Evolutionary conservation across 495 filamentous ascomycete species (phyloP), one percentile per base, ranked within the genome.

Genomic region (Cetradonia linearis): DNA sequence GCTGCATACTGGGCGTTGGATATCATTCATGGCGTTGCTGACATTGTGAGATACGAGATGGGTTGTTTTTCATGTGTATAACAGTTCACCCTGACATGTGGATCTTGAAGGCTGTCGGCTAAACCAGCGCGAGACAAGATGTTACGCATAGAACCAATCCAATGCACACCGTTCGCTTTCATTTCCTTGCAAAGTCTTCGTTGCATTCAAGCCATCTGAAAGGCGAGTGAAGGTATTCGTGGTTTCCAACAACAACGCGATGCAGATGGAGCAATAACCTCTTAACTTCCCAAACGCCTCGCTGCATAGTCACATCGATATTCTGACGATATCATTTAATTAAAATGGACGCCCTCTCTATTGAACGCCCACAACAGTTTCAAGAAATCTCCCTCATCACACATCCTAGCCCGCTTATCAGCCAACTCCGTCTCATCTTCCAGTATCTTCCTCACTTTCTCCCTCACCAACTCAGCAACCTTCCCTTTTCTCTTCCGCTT

Each of bases 301-400:
- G 60, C 54, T 49, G 27, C 18, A n/a, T 27, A 7, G 25, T 9
- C 37, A 13, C 16, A 38, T 38, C 13, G 6, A 16, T 10, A 27
- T 13, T 33, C 18, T 27, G 33, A 4, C 48, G 3, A 16, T 33
- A 31, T 18, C 5, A 7, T 23, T 82, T 74, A 95, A 57, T 82
- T 88, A 76, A 97, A 97, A 75, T 95, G 91, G 62, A 96, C 92
- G 18, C 89, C 89, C 68, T 95, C 88, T 60, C 88, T 81, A 70
- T 95, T 94, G 72, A 95, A 91, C 36, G 82, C 81, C 77, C 82
- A 85, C 64, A 87, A 66, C 65, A 87, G 62, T 72, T 78, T 83
- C 70, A 97, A 72, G 68, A 96, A 96, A 65, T 95, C 91, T 55
- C 87, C 88, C 71, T 95, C 88, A 69, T 95, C 90, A 63, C 89